These are phyloP conservation scores for Aureobasidium mangrovei DNA, from an alignment of 2,329 filamentous ascomycete species.

Conservation along the genomic window DNA sequence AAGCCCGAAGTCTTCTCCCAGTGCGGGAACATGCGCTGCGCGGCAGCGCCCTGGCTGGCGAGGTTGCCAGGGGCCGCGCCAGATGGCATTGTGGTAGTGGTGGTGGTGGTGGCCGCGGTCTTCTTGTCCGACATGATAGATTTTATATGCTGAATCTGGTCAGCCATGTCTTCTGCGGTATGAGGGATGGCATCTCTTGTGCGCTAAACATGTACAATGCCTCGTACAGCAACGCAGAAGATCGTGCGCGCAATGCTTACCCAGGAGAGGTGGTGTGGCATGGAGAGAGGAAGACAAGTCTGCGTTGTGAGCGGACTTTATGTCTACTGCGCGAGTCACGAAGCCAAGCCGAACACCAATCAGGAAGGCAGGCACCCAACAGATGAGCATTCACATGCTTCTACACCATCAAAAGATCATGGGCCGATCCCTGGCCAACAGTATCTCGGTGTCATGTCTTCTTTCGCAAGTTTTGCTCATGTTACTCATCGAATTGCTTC, in stretches of 20 bases:
- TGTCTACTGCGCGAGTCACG: not conserved
- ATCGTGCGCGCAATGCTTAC: not conserved
- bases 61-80: not conserved
- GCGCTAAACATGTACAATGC: not conserved
- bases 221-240: not conserved
- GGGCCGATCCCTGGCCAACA: too few relatives aligned
- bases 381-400: too few relatives aligned
- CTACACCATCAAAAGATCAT: too few relatives aligned
- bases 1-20: too few relatives aligned
- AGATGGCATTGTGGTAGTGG: not conserved
- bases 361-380: too few relatives aligned
- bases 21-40: too few relatives aligned
- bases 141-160: not conserved
- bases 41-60: not conserved
- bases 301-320: not conserved
- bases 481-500: too few relatives aligned
- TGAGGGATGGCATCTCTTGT: not conserved
- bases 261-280: not conserved
- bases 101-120: not conserved
- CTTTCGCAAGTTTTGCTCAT: too few relatives aligned
- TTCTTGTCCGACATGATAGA: not conserved
- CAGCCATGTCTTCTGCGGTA: not conserved
- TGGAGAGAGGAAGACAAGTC: not conserved
- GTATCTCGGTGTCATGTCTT: too few relatives aligned
- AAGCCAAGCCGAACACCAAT: not conserved